phyloP scores from a whole-genome alignment of 2,329 filamentous ascomycete genomes.

The Gnomoniopsis sp. region DNA sequence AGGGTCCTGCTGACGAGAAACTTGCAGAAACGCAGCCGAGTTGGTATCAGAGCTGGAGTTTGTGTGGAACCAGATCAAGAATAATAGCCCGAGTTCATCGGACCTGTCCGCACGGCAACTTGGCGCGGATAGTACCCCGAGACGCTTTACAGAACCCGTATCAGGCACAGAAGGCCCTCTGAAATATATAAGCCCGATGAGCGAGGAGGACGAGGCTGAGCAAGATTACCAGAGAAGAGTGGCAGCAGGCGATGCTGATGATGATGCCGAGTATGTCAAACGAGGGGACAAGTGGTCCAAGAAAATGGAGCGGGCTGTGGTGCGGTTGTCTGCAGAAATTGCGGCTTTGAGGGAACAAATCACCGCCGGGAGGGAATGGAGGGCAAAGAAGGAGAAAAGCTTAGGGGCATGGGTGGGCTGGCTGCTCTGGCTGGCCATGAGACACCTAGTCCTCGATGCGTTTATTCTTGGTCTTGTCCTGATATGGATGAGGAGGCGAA shows the following conservation, averaged over 20 bases:
- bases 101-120: conserved; percentile 51
- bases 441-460: conserved; percentile 72
- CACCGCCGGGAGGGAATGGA: conserved; percentile 69
- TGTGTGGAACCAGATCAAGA: conserved; percentile 97
- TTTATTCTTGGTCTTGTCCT: conserved; percentile 63
- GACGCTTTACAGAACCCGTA: conserved; percentile 43
- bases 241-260: conserved; percentile 36
- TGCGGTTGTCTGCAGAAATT: conserved; percentile 87
- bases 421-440: conserved; percentile 64
- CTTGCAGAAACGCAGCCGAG: conserved; percentile 69
- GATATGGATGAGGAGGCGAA: conserved; percentile 68
- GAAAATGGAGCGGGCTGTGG: conserved; percentile 79
- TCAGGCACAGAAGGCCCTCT: conserved; percentile 55
- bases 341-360: conserved; percentile 91
- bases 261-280: conserved; percentile 36
- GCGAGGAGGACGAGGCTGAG: conserved; percentile 72
- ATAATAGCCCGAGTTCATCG: conserved; percentile 68
- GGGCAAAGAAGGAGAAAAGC: conserved; percentile 60
- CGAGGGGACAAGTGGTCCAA: conserved; percentile 66
- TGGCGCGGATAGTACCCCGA: conserved; percentile 32
- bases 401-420: conserved; percentile 69
- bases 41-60: conserved; percentile 95
- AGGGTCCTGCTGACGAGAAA: conserved; percentile 1
- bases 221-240: conserved; percentile 46
- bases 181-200: conserved; percentile 79